These are phyloP conservation scores for Vigna hirtella DNA, from an alignment of 306 rosid genomes.

Conservation along the genomic window DNA sequence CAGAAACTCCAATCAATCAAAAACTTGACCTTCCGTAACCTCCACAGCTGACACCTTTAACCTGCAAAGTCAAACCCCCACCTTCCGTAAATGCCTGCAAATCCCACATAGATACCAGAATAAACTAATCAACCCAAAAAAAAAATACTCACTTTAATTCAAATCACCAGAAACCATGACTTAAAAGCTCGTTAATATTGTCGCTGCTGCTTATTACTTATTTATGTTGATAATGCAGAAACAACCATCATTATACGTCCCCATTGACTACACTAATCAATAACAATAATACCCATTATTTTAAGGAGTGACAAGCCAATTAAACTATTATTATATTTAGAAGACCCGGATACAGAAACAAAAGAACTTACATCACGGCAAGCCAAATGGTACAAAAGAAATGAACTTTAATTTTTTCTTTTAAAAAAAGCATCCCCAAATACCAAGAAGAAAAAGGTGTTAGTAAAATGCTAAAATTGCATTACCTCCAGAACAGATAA, in stretches of 20 bases:
- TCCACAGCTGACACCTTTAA: constrained; percentile 41
- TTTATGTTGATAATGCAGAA: constrained; percentile 49
- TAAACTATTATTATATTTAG: constrained; percentile 37
- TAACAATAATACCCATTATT: constrained; percentile 38
- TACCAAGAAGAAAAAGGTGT: constrained; percentile 27
- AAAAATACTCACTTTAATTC: constrained; percentile 32
- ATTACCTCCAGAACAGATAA: constrained; percentile 41
- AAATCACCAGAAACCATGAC: constrained; percentile 2
- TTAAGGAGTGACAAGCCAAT: constrained; percentile 40
- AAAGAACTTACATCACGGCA: constrained; percentile 35
- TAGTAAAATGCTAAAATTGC: constrained; percentile 17
- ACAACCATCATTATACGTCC: constrained; percentile 51
- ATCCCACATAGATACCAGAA: constrained; percentile 57
- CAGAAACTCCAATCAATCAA: constrained; percentile 41
- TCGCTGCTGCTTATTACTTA: neutral
- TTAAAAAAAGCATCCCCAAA: neutral
- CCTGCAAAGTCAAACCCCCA: constrained; percentile 77
- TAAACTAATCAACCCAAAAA: constrained; percentile 46
- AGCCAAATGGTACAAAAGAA: constrained; percentile 11
- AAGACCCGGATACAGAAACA: constrained; percentile 44
- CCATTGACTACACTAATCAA: constrained; percentile 48
- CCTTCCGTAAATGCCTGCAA: constrained; percentile 78
- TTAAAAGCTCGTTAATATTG: neutral
- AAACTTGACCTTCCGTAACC: constrained; percentile 54
- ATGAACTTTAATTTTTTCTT: neutral